Evolutionary conservation across 2,329 filamentous ascomycete species (phyloP).

Genomic region (Penicillium sp.): DNA sequence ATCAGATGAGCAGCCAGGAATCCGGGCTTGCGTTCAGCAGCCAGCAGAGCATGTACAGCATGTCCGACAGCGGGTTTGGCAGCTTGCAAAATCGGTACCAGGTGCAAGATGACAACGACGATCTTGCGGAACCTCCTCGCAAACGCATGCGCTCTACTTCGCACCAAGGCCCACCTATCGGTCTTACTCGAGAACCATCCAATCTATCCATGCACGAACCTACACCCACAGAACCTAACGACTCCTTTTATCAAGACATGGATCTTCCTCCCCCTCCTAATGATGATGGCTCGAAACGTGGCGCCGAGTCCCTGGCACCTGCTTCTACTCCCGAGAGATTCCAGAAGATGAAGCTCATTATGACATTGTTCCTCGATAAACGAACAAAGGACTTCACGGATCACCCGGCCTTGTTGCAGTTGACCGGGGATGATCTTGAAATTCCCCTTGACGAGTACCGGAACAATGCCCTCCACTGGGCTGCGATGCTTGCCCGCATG

Average conservation of each 20-base stretch:
- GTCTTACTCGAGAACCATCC: slow-evolving; percentile 33
- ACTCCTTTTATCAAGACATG: slow-evolving; percentile 49
- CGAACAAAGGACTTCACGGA: slow-evolving; percentile 68
- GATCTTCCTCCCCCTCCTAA: slow-evolving; percentile 31
- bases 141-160: slow-evolving; percentile 68
- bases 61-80: slow-evolving; percentile 73
- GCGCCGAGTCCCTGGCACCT: slow-evolving; percentile 48
- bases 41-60: slow-evolving; percentile 72
- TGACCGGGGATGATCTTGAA: slow-evolving; percentile 80
- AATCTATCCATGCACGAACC: slow-evolving; percentile 42
- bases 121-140: slow-evolving; percentile 72
- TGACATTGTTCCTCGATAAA: slow-evolving; percentile 78
- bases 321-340: slow-evolving; percentile 65
- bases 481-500: slow-evolving; percentile 85
- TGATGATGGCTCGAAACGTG: slow-evolving; percentile 35
- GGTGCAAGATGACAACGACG: slow-evolving; percentile 47
- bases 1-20: slow-evolving; percentile 59
- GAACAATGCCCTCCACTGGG: slow-evolving; percentile 92
- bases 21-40: slow-evolving; percentile 71
- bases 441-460: slow-evolving; percentile 85
- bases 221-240: slow-evolving; percentile 48
- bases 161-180: slow-evolving; percentile 46
- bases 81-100: slow-evolving; percentile 58
- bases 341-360: slow-evolving; percentile 75
- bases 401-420: slow-evolving; percentile 72